Evolutionary conservation across 306 rosid species (phyloP).

Genomic region (Carpinus fangiana): DNA sequence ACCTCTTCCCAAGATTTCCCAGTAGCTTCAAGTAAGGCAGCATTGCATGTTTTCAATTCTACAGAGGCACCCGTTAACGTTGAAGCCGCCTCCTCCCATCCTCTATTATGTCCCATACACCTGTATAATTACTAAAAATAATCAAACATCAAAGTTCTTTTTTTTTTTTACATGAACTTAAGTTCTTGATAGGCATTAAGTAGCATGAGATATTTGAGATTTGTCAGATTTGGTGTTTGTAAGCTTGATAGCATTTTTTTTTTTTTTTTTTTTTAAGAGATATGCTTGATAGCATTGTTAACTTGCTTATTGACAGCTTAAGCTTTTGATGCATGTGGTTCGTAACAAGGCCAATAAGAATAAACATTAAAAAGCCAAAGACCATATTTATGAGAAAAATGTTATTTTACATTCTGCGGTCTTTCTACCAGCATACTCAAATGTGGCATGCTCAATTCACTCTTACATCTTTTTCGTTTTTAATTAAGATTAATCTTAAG

Average conservation of each 20-base stretch:
- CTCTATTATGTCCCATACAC: slow-evolving; percentile 99
- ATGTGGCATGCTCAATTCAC: no score
- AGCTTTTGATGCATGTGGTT: background rate
- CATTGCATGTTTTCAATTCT: slow-evolving; percentile 87
- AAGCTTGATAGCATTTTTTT: background rate
- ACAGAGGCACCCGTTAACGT: slow-evolving; percentile 81
- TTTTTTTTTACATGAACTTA: background rate
- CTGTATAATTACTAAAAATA: slow-evolving; percentile 47
- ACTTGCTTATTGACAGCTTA: background rate
- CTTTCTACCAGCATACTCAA: no score
- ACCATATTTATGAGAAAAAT: background rate
- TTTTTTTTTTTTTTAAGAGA: no score
- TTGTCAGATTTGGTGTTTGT: background rate
- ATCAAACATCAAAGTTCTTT: slow-evolving; percentile 13
- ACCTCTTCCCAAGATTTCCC: slow-evolving; percentile 98
- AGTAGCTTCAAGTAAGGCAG: slow-evolving; percentile 84
- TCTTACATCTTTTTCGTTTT: no score
- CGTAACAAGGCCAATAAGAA: background rate
- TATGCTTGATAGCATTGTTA: background rate
- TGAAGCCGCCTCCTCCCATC: slow-evolving; percentile 99
- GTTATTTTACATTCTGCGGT: no score
- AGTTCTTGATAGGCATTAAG: background rate
- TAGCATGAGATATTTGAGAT: background rate
- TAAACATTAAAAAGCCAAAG: background rate
- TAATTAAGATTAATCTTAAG: no score